phyloP scores from a whole-genome alignment of 495 filamentous ascomycete species.

The Trichoderma erinaceum region DNA sequence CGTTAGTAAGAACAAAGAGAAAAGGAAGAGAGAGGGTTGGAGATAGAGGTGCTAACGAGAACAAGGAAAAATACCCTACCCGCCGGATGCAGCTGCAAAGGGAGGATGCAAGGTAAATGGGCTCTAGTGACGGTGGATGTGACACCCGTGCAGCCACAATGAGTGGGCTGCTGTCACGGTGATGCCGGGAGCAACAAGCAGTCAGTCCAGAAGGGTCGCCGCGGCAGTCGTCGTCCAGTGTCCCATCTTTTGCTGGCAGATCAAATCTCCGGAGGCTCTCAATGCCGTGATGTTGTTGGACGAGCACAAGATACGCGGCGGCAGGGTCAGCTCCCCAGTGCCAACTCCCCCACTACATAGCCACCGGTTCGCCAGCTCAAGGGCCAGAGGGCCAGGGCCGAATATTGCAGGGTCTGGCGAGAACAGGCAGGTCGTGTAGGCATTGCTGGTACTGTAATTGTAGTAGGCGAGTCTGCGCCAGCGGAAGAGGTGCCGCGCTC shows the following conservation, averaged over 20 bases:
- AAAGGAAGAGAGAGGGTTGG: not conserved
- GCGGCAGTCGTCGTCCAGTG: not conserved
- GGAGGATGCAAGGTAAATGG: not conserved
- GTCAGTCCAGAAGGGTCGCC: conserved; percentile 8
- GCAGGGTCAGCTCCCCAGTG: not conserved
- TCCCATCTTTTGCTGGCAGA: not conserved
- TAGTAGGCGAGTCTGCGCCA: not conserved
- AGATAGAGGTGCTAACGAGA: not conserved
- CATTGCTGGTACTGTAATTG: not conserved
- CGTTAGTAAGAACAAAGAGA: not conserved
- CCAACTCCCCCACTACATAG: not conserved
- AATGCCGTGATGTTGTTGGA: not conserved
- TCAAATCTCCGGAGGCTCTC: not conserved
- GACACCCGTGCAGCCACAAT: not conserved
- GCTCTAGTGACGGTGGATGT: too few species aligned
- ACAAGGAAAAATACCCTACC: not conserved
- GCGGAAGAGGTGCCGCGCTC: conserved; percentile 6
- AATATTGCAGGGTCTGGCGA: not conserved
- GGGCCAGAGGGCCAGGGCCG: not conserved
- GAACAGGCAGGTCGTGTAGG: not conserved
- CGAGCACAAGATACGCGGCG: too few species aligned
- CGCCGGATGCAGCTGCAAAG: not conserved
- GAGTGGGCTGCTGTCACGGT: not conserved
- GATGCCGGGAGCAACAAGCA: not conserved
- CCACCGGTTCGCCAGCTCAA: not conserved